Base-by-base conservation (phyloP, 805 yeast species). In the Starmerella apis region DNA sequence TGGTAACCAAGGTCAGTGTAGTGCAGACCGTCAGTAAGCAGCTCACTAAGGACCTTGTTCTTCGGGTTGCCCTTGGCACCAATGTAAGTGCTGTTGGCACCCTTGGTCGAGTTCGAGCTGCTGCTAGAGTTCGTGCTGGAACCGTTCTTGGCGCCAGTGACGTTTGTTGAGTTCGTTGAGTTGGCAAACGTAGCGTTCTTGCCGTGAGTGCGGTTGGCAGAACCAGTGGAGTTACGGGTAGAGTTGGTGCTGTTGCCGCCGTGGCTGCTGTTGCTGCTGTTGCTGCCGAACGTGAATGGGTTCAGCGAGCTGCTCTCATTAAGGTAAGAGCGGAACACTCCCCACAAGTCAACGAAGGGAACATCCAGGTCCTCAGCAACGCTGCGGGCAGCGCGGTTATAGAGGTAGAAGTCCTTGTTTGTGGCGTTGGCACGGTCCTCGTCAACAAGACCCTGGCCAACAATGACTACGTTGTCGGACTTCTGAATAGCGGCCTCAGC, bases 261-360 rank as follows among this genome's bases (percentile, higher is more conserved):
- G 36, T 41, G 25, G 27, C 30, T 31, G n/a, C 33, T 27, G 31
- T 30, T 31, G n/a, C 33, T 27, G 31, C 37, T 11, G 36, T n/a
- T 23, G 23, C 27, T 28, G 37, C 20, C 41, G 35, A 37, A 35
- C 18, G 59, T 18, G 35, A 37, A 37, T n/a, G 59, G 55, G 33
- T 58, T 59, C 13, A 46, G 52, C n/a, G 59, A 62, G 1, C 70
- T 68, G 6, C 58, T 56, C 73, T 75, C 72, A 38, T 71, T 71
- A 3, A 66, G 65, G 3, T 70, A 66, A 47, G 67, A 63, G 61
- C 28, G 58, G 55, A 81, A 74, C 1, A 67, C 68, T 3, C 66
- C 53, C 70, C 78, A 75, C 30, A 82, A 60, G 56, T 82, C 76
- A 4, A 86, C 70, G 51, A 76, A 77, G 1, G 87, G 82, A 0